Evolutionary conservation across 2,329 filamentous ascomycete species (phyloP).

Genomic region (Neopestalotiopsis rosae): DNA sequence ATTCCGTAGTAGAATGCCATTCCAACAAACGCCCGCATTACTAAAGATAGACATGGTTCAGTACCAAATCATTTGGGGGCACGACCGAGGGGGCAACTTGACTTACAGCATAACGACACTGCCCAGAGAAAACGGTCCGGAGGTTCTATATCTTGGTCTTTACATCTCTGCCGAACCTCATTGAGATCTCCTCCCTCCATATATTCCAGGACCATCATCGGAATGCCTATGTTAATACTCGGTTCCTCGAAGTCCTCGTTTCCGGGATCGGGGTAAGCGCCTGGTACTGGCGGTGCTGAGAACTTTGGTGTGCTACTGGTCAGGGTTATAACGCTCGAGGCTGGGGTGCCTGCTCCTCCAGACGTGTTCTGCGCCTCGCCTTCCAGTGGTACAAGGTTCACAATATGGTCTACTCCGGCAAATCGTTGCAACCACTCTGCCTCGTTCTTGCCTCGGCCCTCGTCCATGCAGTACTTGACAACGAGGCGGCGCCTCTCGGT

Average conservation of each 20-base stretch:
- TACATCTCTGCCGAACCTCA: conserved; percentile 2
- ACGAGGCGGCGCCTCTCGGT: background rate
- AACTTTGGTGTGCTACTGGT: background rate
- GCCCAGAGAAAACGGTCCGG: conserved; percentile 13
- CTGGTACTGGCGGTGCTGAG: background rate
- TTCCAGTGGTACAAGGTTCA: background rate
- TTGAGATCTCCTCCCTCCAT: conserved; percentile 11
- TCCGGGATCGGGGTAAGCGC: background rate
- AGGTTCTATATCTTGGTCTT: background rate
- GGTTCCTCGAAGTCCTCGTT: background rate
- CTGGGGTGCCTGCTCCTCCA: background rate
- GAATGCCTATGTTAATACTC: background rate
- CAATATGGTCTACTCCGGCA: background rate
- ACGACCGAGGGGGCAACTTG: background rate
- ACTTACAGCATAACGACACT: conserved; percentile 10
- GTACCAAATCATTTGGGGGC: background rate
- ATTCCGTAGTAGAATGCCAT: background rate
- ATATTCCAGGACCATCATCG: conserved; percentile 10
- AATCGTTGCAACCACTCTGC: background rate
- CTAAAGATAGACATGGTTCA: background rate
- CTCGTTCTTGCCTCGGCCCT: background rate
- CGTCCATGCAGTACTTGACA: background rate
- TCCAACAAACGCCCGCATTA: background rate
- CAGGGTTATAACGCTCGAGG: background rate
- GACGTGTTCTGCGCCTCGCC: background rate